Evolutionary conservation across 306 rosid genomes (phyloP).

Genomic region (Biancaea sappan): DNA sequence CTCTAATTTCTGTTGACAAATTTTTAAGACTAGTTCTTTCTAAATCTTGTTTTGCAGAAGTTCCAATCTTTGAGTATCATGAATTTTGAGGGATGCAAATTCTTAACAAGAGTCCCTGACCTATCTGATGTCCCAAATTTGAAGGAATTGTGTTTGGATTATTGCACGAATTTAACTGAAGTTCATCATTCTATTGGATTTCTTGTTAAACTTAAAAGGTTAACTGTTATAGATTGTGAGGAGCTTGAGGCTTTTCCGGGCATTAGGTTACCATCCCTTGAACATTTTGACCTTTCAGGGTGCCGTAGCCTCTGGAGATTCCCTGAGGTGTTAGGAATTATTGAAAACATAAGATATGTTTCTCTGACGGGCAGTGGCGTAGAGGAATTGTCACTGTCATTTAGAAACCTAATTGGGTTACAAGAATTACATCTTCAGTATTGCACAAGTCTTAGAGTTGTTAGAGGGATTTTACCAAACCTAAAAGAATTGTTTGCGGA

Average conservation of each 20-base stretch:
- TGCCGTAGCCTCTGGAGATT: neutral
- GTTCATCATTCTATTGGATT: neutral
- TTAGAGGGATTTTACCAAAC: neutral
- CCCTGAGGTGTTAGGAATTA: neutral
- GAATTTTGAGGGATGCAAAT: neutral
- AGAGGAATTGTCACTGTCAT: neutral
- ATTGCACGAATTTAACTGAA: neutral
- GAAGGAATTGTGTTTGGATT: neutral
- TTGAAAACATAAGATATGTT: neutral
- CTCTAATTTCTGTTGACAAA: too few species aligned
- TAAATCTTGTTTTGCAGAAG: neutral
- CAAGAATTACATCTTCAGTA: neutral
- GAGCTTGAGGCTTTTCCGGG: neutral
- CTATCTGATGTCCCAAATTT: neutral
- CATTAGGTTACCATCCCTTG: neutral
- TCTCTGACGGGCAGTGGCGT: neutral
- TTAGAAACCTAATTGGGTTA: neutral
- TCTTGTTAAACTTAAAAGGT: neutral
- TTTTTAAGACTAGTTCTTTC: too few species aligned
- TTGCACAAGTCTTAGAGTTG: neutral
- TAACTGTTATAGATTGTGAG: neutral
- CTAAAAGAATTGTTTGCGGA: neutral
- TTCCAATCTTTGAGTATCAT: neutral
- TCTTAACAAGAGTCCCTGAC: neutral
- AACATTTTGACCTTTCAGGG: neutral